Conservation (phyloP, 2,329 filamentous ascomycete species). For the Zymoseptoria passerinii region DNA sequence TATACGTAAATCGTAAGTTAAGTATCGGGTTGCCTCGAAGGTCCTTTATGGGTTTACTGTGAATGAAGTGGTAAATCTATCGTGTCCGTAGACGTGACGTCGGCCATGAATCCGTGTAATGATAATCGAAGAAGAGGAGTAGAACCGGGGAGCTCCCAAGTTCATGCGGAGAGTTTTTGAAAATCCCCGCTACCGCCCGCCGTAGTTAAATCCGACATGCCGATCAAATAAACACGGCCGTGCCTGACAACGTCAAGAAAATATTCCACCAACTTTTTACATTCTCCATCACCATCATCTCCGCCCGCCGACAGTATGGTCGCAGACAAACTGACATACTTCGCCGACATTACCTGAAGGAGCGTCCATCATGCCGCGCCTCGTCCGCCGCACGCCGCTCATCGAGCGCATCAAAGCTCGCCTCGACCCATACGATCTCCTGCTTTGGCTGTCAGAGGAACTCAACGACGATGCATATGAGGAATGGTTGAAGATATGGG, state of each 20-base stretch:
- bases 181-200: background rate
- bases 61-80: too few relatives aligned
- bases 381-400: slow-evolving; percentile 75
- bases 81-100: too few relatives aligned
- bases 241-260: background rate
- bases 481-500: slow-evolving; percentile 62
- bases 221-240: background rate
- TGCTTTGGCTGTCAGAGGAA: slow-evolving; percentile 87
- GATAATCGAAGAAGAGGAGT: too few relatives aligned
- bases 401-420: slow-evolving; percentile 69
- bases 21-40: too few relatives aligned
- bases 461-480: slow-evolving; percentile 89
- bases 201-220: background rate
- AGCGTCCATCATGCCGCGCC: slow-evolving; percentile 54
- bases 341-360: background rate
- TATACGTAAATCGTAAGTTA: too few relatives aligned
- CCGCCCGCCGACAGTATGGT: background rate
- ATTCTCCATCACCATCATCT: background rate
- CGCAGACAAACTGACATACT: background rate
- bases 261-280: background rate
- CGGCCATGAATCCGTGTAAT: too few relatives aligned
- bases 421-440: slow-evolving; percentile 79
- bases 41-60: too few relatives aligned
- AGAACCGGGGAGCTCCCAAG: too few relatives aligned
- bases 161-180: too few relatives aligned